These are phyloP conservation scores for Excoecaria cochinchinensis DNA, from an alignment of 345 rosid species.

Conservation along the genomic window DNA sequence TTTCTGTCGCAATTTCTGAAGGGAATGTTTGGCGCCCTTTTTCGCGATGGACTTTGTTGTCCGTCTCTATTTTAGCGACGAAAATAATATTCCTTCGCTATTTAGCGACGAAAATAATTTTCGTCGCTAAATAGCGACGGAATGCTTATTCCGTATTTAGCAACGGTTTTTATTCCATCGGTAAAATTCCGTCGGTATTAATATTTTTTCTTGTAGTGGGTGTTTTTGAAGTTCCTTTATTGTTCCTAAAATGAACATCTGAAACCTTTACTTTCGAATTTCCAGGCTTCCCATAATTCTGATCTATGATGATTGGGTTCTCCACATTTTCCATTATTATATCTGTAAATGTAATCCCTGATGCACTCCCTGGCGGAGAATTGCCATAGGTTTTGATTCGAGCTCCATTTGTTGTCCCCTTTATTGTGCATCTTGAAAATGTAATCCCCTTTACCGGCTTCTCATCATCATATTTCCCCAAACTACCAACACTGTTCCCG, in stretches of 20 bases:
- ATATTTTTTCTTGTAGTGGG: too few species aligned
- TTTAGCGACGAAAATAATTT: too few species aligned
- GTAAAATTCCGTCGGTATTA: too few species aligned
- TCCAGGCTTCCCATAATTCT: background rate
- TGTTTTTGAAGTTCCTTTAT: conserved; percentile 37
- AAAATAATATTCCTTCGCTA: too few species aligned
- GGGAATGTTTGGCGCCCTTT: too few species aligned
- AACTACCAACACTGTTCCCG: background rate
- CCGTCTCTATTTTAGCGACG: too few species aligned
- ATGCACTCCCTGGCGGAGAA: background rate
- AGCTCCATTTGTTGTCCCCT: background rate
- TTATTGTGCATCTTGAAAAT: background rate
- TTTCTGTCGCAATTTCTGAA: too few species aligned
- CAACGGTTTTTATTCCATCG: too few species aligned
- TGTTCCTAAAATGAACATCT: conserved; percentile 34
- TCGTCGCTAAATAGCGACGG: too few species aligned
- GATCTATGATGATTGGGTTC: conserved; percentile 4
- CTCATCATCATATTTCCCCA: background rate
- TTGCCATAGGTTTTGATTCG: background rate
- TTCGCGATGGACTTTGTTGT: too few species aligned
- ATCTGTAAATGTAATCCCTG: background rate
- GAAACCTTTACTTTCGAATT: conserved; percentile 35
- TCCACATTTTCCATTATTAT: background rate
- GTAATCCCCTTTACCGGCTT: background rate
- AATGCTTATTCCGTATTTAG: too few species aligned